A percentile compares a stretch with the other conserved stretches of the same genome.
These are phyloP conservation scores for Orbilia blumenaviensis DNA, from an alignment of 2,329 filamentous ascomycete genomes.

Conservation along the genomic window DNA sequence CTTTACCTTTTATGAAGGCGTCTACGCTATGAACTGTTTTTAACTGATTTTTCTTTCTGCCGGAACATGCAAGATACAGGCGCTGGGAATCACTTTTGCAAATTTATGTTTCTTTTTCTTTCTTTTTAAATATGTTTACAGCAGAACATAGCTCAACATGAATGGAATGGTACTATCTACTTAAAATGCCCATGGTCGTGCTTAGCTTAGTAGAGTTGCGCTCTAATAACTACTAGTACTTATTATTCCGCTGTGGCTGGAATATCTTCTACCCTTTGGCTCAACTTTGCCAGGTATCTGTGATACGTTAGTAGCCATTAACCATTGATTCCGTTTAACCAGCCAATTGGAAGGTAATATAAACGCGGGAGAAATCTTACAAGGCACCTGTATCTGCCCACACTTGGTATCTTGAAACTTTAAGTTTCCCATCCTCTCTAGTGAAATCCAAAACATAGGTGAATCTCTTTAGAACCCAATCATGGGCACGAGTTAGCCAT, in stretches of 20 bases:
- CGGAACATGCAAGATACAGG: conserved; percentile 1
- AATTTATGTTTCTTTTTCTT: background rate
- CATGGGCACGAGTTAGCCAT: too few relatives aligned
- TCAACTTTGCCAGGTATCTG: conserved; percentile 32
- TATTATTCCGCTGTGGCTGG: background rate
- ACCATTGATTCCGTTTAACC: background rate
- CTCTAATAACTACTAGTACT: too few relatives aligned
- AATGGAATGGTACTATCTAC: background rate
- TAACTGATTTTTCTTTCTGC: background rate
- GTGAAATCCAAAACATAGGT: conserved; percentile 60
- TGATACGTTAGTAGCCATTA: background rate
- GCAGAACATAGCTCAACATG: background rate
- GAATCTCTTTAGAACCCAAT: conserved; percentile 59
- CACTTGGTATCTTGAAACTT: conserved; percentile 60
- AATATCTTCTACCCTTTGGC: conserved; percentile 3
- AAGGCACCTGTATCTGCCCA: conserved; percentile 62
- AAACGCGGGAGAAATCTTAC: conserved; percentile 56
- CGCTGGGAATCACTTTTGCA: conserved; percentile 6
- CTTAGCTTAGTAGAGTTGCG: too few relatives aligned
- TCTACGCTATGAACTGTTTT: background rate
- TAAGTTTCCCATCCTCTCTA: conserved; percentile 40
- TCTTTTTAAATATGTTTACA: background rate
- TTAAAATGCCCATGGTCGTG: background rate
- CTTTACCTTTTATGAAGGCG: background rate
- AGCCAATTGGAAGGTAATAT: too few relatives aligned